Conservation (phyloP, 1,139 yeast species). For the Candida sp. region DNA sequence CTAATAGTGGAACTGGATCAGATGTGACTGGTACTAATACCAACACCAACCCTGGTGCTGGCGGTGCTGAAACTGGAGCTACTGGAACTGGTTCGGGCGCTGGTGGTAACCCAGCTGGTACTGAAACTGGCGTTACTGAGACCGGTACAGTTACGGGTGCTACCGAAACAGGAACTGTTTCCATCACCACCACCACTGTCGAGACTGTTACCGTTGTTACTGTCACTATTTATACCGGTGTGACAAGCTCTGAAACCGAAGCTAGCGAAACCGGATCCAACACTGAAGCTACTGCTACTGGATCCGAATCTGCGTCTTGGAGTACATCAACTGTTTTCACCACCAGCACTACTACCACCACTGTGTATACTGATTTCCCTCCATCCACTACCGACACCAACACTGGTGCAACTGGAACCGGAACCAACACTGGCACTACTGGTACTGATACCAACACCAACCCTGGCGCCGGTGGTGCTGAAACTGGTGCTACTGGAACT, state of each 20-base stretch:
- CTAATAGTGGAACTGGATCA: not conserved
- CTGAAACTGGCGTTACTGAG: too few species aligned
- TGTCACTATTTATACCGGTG: slow-evolving; percentile 1
- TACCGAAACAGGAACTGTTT: not conserved
- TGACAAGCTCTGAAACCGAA: slow-evolving; percentile 1
- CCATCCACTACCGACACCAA: too few species aligned
- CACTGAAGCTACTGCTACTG: not conserved
- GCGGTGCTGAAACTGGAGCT: not conserved
- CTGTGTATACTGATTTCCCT: too few species aligned
- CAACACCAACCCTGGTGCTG: not conserved
- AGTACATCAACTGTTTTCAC: not conserved
- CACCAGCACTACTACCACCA: too few species aligned
- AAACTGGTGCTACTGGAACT: too few species aligned
- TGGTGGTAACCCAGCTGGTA: not conserved
- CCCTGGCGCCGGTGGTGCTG: too few species aligned
- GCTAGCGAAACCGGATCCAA: not conserved
- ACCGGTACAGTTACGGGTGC: too few species aligned
- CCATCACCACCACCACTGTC: not conserved
- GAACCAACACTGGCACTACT: too few species aligned
- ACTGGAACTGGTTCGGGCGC: not conserved
- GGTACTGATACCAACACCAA: too few species aligned
- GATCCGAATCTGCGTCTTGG: slow-evolving; percentile 3
- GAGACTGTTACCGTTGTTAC: not conserved
- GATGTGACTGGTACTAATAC: not conserved
- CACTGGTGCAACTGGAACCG: too few species aligned